Conservation (phyloP, 108 stramenopile species). For the Pseudonitzschia multistriata region DNA sequence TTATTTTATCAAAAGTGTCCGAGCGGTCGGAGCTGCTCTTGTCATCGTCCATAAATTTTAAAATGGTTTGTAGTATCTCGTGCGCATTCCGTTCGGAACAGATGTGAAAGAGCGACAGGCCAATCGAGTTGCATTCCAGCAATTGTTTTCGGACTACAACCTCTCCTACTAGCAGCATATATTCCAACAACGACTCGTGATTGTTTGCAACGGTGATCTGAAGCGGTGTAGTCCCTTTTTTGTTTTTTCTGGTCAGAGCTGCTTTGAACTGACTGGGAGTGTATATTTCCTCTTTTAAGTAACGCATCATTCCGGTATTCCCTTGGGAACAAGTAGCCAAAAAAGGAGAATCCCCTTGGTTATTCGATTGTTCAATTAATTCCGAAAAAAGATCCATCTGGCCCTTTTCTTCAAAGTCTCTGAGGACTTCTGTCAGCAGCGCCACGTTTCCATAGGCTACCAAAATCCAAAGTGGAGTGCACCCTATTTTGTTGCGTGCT, state of each 20-base stretch:
- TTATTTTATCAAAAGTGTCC: neutral
- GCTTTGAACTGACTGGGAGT: neutral
- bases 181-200: constrained; percentile 1
- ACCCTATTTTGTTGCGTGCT: constrained; percentile 8
- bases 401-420: neutral
- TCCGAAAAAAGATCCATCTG: neutral
- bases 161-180: neutral
- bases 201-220: constrained; percentile 12
- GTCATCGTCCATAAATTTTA: neutral
- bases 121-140: neutral
- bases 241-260: neutral
- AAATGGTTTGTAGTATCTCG: neutral
- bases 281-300: constrained; percentile 7
- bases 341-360: constrained; percentile 13
- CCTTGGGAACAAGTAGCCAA: constrained; percentile 20
- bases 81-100: constrained; percentile 22
- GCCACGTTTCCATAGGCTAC: constrained; percentile 13
- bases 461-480: constrained; percentile 16
- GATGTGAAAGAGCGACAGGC: constrained; percentile 15
- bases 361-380: neutral
- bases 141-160: neutral
- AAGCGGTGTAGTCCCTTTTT: constrained; percentile 17
- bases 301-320: constrained; percentile 12
- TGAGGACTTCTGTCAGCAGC: constrained; percentile 4
- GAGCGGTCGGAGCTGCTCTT: neutral